Evolutionary conservation across 345 rosid genomes (phyloP).

Genomic region (Lumnitzera racemosa): DNA sequence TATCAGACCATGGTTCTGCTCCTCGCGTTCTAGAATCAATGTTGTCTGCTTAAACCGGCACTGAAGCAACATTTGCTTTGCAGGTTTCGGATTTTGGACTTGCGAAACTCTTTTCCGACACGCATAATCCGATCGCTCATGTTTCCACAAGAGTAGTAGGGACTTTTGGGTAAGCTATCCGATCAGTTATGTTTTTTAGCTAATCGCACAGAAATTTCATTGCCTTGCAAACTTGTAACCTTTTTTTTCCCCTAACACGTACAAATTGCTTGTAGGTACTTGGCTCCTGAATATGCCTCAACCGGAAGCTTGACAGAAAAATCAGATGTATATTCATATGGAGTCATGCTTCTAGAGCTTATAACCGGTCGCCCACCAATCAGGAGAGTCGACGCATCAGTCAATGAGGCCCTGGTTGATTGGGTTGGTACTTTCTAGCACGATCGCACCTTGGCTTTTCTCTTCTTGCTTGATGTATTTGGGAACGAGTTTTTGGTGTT

Average conservation of each 20-base stretch:
- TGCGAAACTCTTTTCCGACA: conserved; percentile 50
- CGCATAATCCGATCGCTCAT: conserved; percentile 37
- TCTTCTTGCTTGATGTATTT: background rate
- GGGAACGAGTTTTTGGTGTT: background rate
- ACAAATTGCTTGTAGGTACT: conserved; percentile 32
- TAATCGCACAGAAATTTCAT: background rate
- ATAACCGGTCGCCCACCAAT: conserved; percentile 63
- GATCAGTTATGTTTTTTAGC: background rate
- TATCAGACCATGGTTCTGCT: too few relatives aligned
- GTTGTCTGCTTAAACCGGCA: background rate
- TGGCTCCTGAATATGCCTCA: conserved; percentile 84
- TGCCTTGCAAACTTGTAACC: background rate
- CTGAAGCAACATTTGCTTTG: background rate
- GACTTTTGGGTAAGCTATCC: conserved; percentile 55
- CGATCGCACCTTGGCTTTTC: background rate
- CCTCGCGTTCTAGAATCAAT: background rate
- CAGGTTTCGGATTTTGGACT: conserved; percentile 91
- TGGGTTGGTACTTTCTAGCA: conserved; percentile 37
- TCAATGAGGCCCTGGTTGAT: conserved; percentile 55
- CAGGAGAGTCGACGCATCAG: conserved; percentile 28
- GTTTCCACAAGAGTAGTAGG: conserved; percentile 78
- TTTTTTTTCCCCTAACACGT: too few relatives aligned
- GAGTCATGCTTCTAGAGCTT: conserved; percentile 71
- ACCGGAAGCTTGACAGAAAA: conserved; percentile 75
- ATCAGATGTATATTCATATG: conserved; percentile 74